Base-by-base conservation (phyloP, 192 early-diverging fungal genomes). In the Backusella mclennaniae region DNA sequence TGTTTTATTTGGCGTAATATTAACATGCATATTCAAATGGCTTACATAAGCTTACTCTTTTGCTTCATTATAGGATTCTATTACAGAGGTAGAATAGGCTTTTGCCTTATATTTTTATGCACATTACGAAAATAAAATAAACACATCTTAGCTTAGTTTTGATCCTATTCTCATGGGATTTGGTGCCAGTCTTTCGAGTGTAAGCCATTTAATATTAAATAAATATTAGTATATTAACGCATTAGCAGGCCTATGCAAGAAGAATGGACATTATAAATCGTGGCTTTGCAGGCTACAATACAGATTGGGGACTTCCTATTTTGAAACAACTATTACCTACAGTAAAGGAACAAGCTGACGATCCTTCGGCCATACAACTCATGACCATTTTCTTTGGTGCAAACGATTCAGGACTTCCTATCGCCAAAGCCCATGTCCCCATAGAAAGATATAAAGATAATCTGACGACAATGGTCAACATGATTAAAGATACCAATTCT, bases 331-430 rank as follows among this genome's bases (percentile, higher is more conserved):
- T 93, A 26, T 79, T 96, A 0, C 88, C 86, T 14, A 83, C 76
- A 26, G 67, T 76, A 23, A 41, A 73, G 21, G 36, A 82, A n/a
- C 49, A 73, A 56, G 3, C 67, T n/a, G 12, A 36, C 26, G 8
- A 71, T 19, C 26, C 39, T 4, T 31, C 87, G 4, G 74, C 80
- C 15, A 81, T 92, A 39, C 77, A 80, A 11, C 83, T 95, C 38
- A 75, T 95, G 76, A 88, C 87, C n/a, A 76, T 97, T 15, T 94
- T 93, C 70, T 87, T 95, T 69, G 96, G 96, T 23, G 89, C 96
- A 5, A 96, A 96, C 76, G 96, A 97, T 79, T 87, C 93, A 0
- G 86, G 84, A 0, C 63, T 90, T 29, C 79, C 79, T 2, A 72
- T 70, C 7, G 81, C 82, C 9, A 29, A 70, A 1, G 90, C 92